Evolutionary conservation across 306 rosid genomes (phyloP).

Genomic region (Nissolia schottii): DNA sequence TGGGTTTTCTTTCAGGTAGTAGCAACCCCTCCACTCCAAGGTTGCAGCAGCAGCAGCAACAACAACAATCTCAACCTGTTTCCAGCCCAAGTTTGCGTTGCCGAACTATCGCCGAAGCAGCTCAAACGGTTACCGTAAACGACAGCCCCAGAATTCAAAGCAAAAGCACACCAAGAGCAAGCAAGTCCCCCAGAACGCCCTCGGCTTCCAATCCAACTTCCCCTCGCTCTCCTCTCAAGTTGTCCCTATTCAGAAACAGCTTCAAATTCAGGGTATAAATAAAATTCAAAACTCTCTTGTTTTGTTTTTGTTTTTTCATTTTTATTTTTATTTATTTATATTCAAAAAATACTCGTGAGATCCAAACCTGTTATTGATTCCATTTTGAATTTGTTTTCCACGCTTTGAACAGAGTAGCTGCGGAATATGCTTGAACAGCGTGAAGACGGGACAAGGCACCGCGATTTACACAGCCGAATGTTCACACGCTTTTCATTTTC

Average conservation of each 20-base stretch:
- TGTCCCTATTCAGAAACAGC: slow-evolving; percentile 90
- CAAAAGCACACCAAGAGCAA: slow-evolving; percentile 39
- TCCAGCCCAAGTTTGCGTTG: slow-evolving; percentile 49
- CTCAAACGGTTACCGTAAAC: not conserved
- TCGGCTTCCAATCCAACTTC: slow-evolving; percentile 67
- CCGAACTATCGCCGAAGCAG: slow-evolving; percentile 42
- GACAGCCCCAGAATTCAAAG: slow-evolving; percentile 42
- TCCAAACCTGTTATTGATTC: not conserved
- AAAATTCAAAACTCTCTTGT: not conserved
- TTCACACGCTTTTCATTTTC: slow-evolving; percentile 85
- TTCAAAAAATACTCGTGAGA: not conserved
- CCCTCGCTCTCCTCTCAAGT: slow-evolving; percentile 85
- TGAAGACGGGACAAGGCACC: slow-evolving; percentile 92
- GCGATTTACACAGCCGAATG: slow-evolving; percentile 99
- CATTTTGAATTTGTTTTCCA: not conserved
- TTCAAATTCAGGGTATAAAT: slow-evolving; percentile 77
- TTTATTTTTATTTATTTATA: no score
- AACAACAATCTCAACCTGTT: slow-evolving; percentile 26
- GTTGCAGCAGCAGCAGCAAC: slow-evolving; percentile 9
- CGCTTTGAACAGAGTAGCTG: slow-evolving; percentile 77
- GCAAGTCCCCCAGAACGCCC: slow-evolving; percentile 39
- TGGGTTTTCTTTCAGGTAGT: slow-evolving; percentile 62
- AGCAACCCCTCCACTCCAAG: slow-evolving; percentile 68
- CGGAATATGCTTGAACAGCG: slow-evolving; percentile 85
- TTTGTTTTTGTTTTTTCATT: not conserved